phyloP scores from a whole-genome alignment of 1,284 basidiomycete species.

The Phlebopus sp. region DNA sequence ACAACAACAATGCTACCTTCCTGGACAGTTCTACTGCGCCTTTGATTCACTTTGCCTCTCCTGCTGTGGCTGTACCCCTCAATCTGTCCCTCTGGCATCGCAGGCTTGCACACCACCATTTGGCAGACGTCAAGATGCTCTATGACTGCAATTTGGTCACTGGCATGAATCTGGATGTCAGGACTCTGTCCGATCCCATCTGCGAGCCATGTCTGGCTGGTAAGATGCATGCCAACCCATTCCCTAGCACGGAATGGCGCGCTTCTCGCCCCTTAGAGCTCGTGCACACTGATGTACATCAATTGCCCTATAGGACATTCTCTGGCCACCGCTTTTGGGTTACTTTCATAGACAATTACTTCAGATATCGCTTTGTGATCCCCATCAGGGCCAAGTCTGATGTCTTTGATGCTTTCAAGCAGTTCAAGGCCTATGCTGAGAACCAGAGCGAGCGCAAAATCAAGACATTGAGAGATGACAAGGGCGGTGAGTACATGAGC shows the following conservation, averaged over 20 bases:
- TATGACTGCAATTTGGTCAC: neutral
- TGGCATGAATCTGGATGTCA: neutral
- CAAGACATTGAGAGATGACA: too few species aligned
- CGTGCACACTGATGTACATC: too few species aligned
- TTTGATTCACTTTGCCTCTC: neutral
- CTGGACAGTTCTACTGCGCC: conserved; percentile 15
- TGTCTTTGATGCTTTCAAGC: too few species aligned
- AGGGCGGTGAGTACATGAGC: too few species aligned
- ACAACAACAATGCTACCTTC: conserved; percentile 4
- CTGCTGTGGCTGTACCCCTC: conserved; percentile 14
- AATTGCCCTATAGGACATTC: too few species aligned
- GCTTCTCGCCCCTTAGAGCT: too few species aligned
- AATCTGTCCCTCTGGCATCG: conserved; percentile 27
- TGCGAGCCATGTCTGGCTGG: conserved; percentile 6
- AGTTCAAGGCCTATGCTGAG: too few species aligned
- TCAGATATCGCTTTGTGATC: too few species aligned
- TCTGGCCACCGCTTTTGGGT: too few species aligned
- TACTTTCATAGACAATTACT: too few species aligned
- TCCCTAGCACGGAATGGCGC: neutral
- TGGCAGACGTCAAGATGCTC: neutral
- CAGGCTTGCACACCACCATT: conserved; percentile 21
- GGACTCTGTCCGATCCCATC: neutral
- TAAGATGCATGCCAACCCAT: conserved; percentile 5
- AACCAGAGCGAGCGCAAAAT: too few species aligned
- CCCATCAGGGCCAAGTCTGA: too few species aligned